phyloP scores from a whole-genome alignment of 805 yeast genomes.

The Pichia paraexigua region DNA sequence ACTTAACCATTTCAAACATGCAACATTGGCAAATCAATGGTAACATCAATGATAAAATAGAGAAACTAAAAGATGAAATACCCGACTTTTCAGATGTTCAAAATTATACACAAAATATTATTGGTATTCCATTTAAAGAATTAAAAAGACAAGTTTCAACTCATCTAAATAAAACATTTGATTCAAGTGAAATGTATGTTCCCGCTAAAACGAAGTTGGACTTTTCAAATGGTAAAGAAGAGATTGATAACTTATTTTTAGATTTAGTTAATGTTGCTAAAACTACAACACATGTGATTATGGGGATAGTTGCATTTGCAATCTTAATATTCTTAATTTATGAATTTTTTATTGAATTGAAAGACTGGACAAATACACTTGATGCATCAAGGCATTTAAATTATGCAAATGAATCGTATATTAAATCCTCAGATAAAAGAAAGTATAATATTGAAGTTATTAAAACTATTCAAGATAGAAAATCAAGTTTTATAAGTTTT shows the following conservation, averaged over 20 bases:
- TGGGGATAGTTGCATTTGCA: constrained; percentile 31
- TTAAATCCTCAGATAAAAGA: constrained; percentile 5
- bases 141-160: constrained; percentile 34
- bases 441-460: constrained; percentile 21
- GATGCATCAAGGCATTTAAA: constrained; percentile 24
- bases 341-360: constrained; percentile 36
- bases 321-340: constrained; percentile 37
- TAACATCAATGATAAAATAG: constrained; percentile 50
- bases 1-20: constrained; percentile 49
- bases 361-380: constrained; percentile 41
- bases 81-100: constrained; percentile 64
- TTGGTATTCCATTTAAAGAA: constrained; percentile 52
- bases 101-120: constrained; percentile 44
- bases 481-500: constrained; percentile 13
- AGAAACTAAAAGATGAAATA: constrained; percentile 39
- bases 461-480: constrained; percentile 21
- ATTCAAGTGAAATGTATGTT: constrained; percentile 28
- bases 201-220: constrained; percentile 30
- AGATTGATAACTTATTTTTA: constrained; percentile 33
- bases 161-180: constrained; percentile 15
- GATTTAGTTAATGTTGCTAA: constrained; percentile 27
- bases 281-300: constrained; percentile 31
- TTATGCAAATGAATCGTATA: constrained; percentile 13
- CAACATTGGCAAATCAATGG: constrained; percentile 57
- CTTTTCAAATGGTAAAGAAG: constrained; percentile 35